These are phyloP conservation scores for Wickerhamiella brachini DNA, from an alignment of 805 yeast species.

Conservation along the genomic window DNA sequence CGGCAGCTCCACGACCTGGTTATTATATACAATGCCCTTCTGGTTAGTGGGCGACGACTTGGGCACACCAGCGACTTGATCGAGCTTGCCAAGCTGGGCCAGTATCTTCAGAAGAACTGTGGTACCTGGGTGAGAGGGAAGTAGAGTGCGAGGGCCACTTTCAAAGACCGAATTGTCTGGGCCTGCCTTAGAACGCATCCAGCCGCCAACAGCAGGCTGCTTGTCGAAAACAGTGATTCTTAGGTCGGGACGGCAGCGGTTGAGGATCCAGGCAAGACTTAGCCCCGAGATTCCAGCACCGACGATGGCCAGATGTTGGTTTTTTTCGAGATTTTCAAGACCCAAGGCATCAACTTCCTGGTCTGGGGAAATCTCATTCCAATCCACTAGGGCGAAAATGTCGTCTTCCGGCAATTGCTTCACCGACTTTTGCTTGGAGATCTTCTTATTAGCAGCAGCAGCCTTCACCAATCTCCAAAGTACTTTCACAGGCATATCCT, in stretches of 20 bases:
- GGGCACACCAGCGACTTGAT: constrained; percentile 46
- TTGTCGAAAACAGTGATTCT: constrained; percentile 50
- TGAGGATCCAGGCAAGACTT: constrained; percentile 33
- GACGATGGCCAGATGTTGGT: constrained; percentile 45
- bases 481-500: constrained; percentile 6
- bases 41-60: constrained; percentile 49
- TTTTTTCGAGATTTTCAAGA: constrained; percentile 21
- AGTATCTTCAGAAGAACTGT: constrained; percentile 19
- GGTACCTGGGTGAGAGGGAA: constrained; percentile 70
- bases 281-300: constrained; percentile 90
- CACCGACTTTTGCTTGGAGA: neutral
- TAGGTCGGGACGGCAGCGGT: constrained; percentile 64
- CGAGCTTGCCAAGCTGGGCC: constrained; percentile 32
- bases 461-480: constrained; percentile 10
- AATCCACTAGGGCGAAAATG: constrained; percentile 6
- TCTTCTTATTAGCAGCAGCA: constrained; percentile 4
- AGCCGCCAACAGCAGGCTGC: constrained; percentile 55
- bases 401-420: constrained; percentile 1
- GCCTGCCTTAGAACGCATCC: constrained; percentile 31
- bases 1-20: constrained; percentile 23
- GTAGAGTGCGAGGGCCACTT: constrained; percentile 80
- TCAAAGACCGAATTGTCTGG: constrained; percentile 33
- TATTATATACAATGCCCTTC: constrained; percentile 43
- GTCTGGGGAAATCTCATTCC: constrained; percentile 21
- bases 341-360: constrained; percentile 19